Percentiles rank a stretch among this genome's conserved stretches.
Evolutionary conservation across 1,139 yeast species (phyloP).

Genomic region (Meyerozyma sp.): DNA sequence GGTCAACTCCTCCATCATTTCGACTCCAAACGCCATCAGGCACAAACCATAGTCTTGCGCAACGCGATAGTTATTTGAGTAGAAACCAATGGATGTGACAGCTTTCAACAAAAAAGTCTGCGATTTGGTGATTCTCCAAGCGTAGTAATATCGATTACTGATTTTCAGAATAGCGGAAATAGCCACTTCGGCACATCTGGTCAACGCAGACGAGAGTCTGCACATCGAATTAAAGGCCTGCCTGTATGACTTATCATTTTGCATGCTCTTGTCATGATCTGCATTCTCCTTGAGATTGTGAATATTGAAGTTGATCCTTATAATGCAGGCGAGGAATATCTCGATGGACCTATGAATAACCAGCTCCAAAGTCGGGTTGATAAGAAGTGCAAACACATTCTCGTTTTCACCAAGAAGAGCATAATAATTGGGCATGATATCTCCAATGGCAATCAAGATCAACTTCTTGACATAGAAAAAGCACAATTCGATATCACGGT

Average conservation of each 20-base stretch:
- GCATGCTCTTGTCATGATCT: constrained; percentile 14
- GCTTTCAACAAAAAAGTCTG: constrained; percentile 28
- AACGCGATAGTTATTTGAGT: background rate
- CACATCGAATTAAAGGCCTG: constrained; percentile 19
- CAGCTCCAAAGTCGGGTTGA: constrained; percentile 38
- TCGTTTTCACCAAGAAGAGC: constrained; percentile 26
- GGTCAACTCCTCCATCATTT: background rate
- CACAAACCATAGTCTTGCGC: background rate
- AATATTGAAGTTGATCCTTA: constrained; percentile 21
- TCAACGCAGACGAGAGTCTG: constrained; percentile 25
- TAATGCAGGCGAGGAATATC: constrained; percentile 25
- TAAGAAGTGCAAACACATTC: constrained; percentile 31
- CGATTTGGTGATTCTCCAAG: constrained; percentile 47
- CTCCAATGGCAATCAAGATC: constrained; percentile 22
- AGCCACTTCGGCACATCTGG: constrained; percentile 32
- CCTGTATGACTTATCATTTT: constrained; percentile 14
- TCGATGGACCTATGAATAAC: constrained; percentile 36
- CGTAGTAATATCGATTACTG: constrained; percentile 41
- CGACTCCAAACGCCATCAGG: background rate
- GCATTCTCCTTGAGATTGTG: constrained; percentile 11
- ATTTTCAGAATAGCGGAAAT: constrained; percentile 17
- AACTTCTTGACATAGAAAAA: constrained; percentile 34
- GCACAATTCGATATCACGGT: constrained; percentile 18
- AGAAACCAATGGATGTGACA: constrained; percentile 12
- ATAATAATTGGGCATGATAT: constrained; percentile 36